Evolutionary conservation across 208 protist species (phyloP).

Genomic region (Leishmania gerbilli): DNA sequence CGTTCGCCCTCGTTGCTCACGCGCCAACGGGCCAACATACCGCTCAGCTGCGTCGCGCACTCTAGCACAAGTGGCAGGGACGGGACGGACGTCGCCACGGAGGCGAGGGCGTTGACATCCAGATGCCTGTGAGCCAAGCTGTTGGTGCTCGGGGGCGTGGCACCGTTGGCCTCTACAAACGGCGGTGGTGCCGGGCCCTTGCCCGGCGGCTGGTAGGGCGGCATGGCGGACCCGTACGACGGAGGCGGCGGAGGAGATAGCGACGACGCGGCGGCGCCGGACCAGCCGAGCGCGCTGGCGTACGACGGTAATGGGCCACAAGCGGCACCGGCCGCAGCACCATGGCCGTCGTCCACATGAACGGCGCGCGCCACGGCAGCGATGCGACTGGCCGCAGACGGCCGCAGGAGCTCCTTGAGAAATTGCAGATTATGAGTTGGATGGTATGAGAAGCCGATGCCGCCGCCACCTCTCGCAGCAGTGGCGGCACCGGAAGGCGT

Average conservation of each 20-base stretch:
- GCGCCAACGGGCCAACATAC: constrained; percentile 28
- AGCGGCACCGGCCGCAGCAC: background rate
- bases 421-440: constrained; percentile 9
- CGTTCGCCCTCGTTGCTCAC: constrained; percentile 8
- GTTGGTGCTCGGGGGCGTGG: background rate
- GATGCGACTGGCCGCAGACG: constrained; percentile 19
- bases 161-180: background rate
- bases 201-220: background rate
- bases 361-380: constrained; percentile 13
- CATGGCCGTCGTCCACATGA: constrained; percentile 4
- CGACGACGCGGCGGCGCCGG: constrained; percentile 1
- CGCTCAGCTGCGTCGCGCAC: constrained; percentile 26
- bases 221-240: background rate
- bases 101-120: background rate
- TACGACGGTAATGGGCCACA: background rate
- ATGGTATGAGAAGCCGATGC: constrained; percentile 6
- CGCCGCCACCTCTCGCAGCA: background rate
- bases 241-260: constrained; percentile 10
- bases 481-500: background rate
- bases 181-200: background rate
- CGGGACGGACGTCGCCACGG: constrained; percentile 8
- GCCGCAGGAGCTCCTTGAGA: constrained; percentile 26
- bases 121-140: background rate
- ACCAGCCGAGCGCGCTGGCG: background rate
- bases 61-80: constrained; percentile 30